phyloP scores from a whole-genome alignment of 2,329 filamentous ascomycete genomes.

The Raffaelea arxii region DNA sequence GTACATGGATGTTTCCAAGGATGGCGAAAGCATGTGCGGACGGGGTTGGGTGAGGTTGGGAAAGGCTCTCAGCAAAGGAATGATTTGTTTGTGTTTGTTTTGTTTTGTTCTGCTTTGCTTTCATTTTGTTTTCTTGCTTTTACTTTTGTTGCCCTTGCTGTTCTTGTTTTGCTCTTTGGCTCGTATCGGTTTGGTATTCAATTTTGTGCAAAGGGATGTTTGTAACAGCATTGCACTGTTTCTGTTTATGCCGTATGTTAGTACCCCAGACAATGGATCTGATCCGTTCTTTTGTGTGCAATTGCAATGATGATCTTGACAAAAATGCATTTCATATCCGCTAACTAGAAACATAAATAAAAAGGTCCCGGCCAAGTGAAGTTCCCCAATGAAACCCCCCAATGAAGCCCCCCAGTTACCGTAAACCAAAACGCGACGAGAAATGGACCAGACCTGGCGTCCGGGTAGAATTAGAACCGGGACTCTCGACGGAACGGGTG shows the following conservation, averaged over 20 bases:
- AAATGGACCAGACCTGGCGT: conserved; percentile 61
- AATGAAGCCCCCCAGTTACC: conserved; percentile 24
- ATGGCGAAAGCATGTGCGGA: too few relatives aligned
- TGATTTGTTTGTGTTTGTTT: neutral
- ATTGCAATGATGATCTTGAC: too few relatives aligned
- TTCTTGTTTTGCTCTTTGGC: neutral
- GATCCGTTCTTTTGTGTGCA: too few relatives aligned
- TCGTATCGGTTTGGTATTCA: too few relatives aligned
- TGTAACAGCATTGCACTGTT: too few relatives aligned
- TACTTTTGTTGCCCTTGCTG: neutral
- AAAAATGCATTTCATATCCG: neutral
- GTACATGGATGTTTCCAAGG: too few relatives aligned
- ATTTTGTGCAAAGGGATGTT: too few relatives aligned
- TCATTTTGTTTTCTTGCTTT: conserved; percentile 2
- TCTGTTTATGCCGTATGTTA: too few relatives aligned
- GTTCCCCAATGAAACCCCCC: too few relatives aligned
- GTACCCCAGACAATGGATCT: too few relatives aligned
- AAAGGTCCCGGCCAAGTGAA: too few relatives aligned
- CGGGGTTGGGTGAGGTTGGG: neutral
- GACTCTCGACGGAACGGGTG: conserved; percentile 50
- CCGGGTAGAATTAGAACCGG: conserved; percentile 50
- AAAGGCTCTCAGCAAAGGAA: neutral
- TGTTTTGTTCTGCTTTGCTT: neutral
- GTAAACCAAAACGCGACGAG: conserved; percentile 66
- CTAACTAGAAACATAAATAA: too few relatives aligned